A percentile compares a stretch with the other conserved stretches of the same genome.
Conservation (phyloP, 148 eudicot species). For the Arbutus unedo region DNA sequence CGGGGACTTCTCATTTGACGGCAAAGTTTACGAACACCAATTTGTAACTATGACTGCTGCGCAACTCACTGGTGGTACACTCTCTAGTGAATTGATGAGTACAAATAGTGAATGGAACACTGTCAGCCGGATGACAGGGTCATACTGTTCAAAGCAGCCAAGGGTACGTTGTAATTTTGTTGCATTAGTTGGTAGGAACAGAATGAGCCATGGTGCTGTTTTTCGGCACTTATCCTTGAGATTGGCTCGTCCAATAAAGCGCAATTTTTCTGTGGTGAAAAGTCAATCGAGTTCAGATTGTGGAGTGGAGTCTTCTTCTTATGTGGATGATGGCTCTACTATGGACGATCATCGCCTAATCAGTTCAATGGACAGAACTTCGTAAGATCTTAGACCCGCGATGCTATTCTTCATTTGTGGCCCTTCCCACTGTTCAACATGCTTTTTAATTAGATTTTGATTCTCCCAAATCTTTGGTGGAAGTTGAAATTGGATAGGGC, state of each 20-base stretch:
- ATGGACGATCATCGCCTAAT: constrained; percentile 18
- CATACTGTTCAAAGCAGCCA: constrained; percentile 9
- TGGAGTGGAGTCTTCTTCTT: constrained; percentile 37
- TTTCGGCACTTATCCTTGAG: constrained; percentile 23
- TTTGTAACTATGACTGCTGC: constrained; percentile 21
- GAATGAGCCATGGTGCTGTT: constrained; percentile 17
- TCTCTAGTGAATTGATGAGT: constrained; percentile 21
- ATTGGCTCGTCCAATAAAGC: constrained; percentile 31
- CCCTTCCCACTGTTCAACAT: neutral
- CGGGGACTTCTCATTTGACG: constrained; percentile 12
- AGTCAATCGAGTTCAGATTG: constrained; percentile 40
- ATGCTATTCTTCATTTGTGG: neutral
- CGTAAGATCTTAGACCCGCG: constrained; percentile 22
- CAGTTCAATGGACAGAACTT: constrained; percentile 24
- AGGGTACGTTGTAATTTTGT: constrained; percentile 16
- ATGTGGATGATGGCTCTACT: constrained; percentile 38
- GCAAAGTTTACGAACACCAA: neutral
- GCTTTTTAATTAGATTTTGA: neutral
- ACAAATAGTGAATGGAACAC: constrained; percentile 29
- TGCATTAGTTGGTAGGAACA: constrained; percentile 18
- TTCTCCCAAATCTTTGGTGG: neutral
- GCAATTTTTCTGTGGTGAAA: constrained; percentile 19
- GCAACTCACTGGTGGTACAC: constrained; percentile 24
- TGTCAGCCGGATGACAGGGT: constrained; percentile 12
- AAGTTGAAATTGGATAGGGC: neutral